Base-by-base conservation (phyloP, 306 rosid species). In the Leucaena leucocephala region DNA sequence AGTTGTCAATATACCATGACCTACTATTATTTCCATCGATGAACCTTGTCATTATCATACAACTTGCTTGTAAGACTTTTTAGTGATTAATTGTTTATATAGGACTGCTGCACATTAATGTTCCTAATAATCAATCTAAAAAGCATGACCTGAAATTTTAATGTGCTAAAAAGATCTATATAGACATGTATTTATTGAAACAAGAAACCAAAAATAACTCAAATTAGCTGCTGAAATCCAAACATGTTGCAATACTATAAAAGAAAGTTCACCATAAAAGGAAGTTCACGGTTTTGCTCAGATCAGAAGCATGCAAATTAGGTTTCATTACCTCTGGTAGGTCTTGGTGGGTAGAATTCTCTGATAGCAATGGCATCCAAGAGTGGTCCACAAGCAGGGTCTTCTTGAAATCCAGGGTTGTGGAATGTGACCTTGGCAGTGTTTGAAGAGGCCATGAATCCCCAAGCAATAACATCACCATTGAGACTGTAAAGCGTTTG, bases 381-480 rank as follows among this genome's bases (percentile, higher is more conserved):
- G 61, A 95, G 97, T 3, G 98, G 99, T 43, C 99, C 98, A 70
- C 98, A 92, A 67, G 97, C 61, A 54, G 97, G 92, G 76, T 94
- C 91, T 75, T 94, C 98, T 78, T 94, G 98, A 79, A 90, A 90
- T 67, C 97, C 97, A 80, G 97, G 97, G 79, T 94, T 94, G 84
- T 89, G 96, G 82, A 94, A 92, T 5, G 90, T 89, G 36, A 94
- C 93, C 48, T 67, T 89, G 38, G 68, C 97, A 13, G 54, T 46
- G 86, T 45, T 16, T 17, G 89, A 71, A 38, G 58, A 42, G 76
- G 99, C 90, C 74, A 4, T 76, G 68, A 95, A 91, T 17, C 97
- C 98, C 86, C 86, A 93, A 66, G 96, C 99, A 73, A 90, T 93
- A 42, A 88, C 91, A 78, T 95, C 99, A 38, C 96, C 99, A 76